Conservation (phyloP, 352 stramenopile species). For the Globisporangium spiculum region DNA sequence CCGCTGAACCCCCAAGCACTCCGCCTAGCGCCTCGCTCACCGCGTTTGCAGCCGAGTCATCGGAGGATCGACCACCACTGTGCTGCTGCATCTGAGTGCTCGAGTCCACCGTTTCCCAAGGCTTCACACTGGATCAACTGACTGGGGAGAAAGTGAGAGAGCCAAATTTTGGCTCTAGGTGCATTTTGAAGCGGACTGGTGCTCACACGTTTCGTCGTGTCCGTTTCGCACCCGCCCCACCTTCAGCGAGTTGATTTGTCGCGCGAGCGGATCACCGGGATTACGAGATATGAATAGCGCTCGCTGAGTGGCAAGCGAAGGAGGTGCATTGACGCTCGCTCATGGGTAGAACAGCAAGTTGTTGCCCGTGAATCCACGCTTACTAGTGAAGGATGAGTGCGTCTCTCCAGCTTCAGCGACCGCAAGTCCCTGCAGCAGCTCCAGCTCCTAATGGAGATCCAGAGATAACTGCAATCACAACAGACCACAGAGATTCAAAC, state of each 20-base stretch:
- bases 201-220: not conserved
- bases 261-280: not conserved
- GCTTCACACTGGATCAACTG: not conserved
- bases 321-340: not conserved
- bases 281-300: not conserved
- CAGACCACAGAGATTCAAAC: not conserved
- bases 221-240: not conserved
- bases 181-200: not conserved
- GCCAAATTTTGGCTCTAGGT: not conserved
- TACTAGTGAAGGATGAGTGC: not conserved
- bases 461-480: not conserved
- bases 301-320: not conserved
- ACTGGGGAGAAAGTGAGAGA: not conserved
- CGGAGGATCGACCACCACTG: not conserved
- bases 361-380: not conserved
- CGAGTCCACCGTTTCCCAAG: too few relatives aligned
- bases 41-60: conserved; percentile 27
- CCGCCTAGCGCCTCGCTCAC: conserved; percentile 40
- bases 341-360: not conserved
- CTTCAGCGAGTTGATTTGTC: not conserved
- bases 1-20: conserved; percentile 1
- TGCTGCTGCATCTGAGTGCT: conserved; percentile 4
- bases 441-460: not conserved
- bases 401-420: not conserved
- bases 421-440: not conserved